phyloP scores from a whole-genome alignment of 1,284 basidiomycete species.

The Sanghuangporus weigelae region DNA sequence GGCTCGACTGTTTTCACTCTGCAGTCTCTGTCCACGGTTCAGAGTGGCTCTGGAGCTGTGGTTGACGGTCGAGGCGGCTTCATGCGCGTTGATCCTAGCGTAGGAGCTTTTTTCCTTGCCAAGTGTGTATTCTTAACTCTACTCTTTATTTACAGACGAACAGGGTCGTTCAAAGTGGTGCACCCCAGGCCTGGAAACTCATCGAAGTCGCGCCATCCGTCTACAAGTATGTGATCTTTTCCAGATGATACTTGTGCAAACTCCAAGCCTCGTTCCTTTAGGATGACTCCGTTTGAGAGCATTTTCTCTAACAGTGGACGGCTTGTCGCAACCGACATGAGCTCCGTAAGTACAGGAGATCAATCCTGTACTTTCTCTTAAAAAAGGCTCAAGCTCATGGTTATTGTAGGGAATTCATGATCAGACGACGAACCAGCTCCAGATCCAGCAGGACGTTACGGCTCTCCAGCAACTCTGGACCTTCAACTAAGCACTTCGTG shows the following conservation, averaged over 20 bases:
- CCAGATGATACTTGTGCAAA: not conserved
- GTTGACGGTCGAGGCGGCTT: conserved; percentile 10
- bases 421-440: not conserved
- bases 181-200: conserved; percentile 13
- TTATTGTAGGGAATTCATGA: not conserved
- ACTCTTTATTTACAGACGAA: not conserved
- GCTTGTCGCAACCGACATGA: conserved; percentile 12
- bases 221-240: conserved; percentile 2
- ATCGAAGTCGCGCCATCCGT: conserved; percentile 1
- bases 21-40: not conserved
- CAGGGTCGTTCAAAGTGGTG: conserved; percentile 11
- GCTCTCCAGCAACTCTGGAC: conserved; percentile 9
- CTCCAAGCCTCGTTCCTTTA: not conserved
- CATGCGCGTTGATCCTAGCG: conserved; percentile 2
- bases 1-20: conserved; percentile 13
- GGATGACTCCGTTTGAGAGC: conserved; percentile 9
- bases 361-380: too few relatives aligned
- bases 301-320: conserved; percentile 3
- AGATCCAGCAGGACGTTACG: not conserved
- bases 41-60: not conserved
- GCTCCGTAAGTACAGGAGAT: conserved; percentile 3
- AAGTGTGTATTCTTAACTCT: not conserved
- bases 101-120: not conserved
- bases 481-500: not conserved
- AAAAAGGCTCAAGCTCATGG: not conserved